A percentile compares a stretch with the other conserved stretches of the same genome.
Evolutionary conservation across 169 alveolate genomes (phyloP).

Genomic region (Cryptosporidium tyzzeri): DNA sequence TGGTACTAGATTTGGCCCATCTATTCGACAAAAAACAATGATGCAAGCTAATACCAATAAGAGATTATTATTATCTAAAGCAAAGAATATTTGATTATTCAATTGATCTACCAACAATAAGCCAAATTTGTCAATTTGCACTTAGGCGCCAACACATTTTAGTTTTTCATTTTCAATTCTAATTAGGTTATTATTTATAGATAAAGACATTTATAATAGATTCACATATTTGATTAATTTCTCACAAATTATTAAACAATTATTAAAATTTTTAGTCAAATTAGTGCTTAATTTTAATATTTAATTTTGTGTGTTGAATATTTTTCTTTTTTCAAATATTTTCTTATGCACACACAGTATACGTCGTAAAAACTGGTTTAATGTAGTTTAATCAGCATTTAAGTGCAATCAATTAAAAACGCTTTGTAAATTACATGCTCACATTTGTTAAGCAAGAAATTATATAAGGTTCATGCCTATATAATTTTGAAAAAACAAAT

Average conservation of each 20-base stretch:
- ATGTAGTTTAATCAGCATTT: slow-evolving; percentile 2
- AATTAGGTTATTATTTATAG: too few relatives aligned
- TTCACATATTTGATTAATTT: too few relatives aligned
- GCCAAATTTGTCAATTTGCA: neutral
- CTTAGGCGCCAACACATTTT: neutral
- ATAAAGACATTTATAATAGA: too few relatives aligned
- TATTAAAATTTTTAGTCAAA: too few relatives aligned
- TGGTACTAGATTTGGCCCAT: slow-evolving; percentile 75
- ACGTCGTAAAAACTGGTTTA: slow-evolving; percentile 49
- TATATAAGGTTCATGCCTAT: neutral
- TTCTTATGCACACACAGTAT: slow-evolving; percentile 35
- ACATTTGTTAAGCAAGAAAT: neutral
- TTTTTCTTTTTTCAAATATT: neutral
- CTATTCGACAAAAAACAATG: slow-evolving; percentile 24
- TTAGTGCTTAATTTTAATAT: neutral
- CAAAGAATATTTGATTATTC: neutral
- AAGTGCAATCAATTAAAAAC: neutral
- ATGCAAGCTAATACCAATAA: neutral
- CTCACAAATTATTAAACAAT: neutral
- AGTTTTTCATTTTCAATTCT: neutral
- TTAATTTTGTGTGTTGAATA: neutral
- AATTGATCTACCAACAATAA: neutral
- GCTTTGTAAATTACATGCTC: slow-evolving; percentile 8
- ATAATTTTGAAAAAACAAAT: neutral
- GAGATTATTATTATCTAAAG: neutral